A percentile compares a stretch with the other conserved stretches of the same genome.
Evolutionary conservation across 2,329 filamentous ascomycete species (phyloP).

Genomic region (Monosporascus sp.): DNA sequence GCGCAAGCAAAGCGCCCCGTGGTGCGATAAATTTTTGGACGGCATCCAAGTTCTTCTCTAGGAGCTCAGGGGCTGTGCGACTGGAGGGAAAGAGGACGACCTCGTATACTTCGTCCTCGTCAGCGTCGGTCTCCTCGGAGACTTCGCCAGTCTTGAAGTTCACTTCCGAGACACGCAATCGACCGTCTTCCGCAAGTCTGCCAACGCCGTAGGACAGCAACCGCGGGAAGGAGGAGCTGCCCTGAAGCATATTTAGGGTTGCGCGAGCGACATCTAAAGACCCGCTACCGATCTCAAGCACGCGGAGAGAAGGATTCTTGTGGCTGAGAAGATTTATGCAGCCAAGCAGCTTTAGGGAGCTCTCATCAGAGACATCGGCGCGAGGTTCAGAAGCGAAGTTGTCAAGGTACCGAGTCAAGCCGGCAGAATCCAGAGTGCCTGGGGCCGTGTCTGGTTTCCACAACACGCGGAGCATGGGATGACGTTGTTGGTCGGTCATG

Average conservation of each 20-base stretch:
- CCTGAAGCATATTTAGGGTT: not conserved
- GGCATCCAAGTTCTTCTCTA: not conserved
- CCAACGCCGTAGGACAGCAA: constrained; percentile 2
- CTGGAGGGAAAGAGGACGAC: not conserved
- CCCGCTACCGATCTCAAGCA: constrained; percentile 4
- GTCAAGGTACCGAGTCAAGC: not conserved
- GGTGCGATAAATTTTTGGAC: not conserved
- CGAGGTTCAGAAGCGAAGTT: not conserved
- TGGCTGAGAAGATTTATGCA: constrained; percentile 5
- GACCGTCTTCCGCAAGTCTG: not conserved
- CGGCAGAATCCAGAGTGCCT: not conserved
- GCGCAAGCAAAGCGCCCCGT: not conserved
- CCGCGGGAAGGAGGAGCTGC: not conserved
- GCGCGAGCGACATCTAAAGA: not conserved
- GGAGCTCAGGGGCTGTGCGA: not conserved
- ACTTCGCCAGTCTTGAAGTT: not conserved
- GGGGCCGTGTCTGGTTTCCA: constrained; percentile 15
- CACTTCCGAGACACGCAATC: not conserved
- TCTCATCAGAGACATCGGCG: not conserved
- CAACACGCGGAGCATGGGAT: constrained; percentile 10
- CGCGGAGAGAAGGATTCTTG: constrained; percentile 4
- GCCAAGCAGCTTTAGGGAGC: not conserved
- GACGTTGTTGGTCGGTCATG: not conserved
- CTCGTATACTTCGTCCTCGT: not conserved
- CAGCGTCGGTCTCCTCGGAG: not conserved